phyloP scores from a whole-genome alignment of 2,329 filamentous ascomycete species.

The Mariannaea sp. region DNA sequence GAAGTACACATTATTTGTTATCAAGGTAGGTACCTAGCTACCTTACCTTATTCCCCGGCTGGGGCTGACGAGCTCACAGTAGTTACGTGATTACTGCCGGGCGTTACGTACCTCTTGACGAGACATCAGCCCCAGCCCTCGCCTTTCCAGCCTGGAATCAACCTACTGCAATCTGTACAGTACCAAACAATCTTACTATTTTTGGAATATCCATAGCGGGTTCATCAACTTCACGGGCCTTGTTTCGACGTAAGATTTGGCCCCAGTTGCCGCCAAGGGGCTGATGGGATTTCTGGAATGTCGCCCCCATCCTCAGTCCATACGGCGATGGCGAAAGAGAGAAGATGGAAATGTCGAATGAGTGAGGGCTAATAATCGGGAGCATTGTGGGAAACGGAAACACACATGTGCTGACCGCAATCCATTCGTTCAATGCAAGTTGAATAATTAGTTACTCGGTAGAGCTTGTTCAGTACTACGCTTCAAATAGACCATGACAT shows the following conservation, averaged over 20 bases:
- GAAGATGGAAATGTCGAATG: constrained; percentile 5
- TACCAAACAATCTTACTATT: constrained; percentile 36
- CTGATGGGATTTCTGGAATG: constrained; percentile 14
- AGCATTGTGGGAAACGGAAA: background rate
- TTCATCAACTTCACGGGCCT: constrained; percentile 15
- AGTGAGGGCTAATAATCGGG: background rate
- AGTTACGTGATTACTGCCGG: background rate
- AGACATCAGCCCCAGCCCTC: constrained; percentile 24
- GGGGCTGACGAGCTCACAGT: no score
- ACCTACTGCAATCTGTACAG: no score
- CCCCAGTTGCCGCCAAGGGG: constrained; percentile 23
- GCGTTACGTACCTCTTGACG: background rate
- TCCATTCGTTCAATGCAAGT: background rate
- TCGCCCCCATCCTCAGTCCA: constrained; percentile 16
- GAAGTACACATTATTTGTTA: no score
- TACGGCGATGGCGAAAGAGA: constrained; percentile 3
- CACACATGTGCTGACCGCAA: constrained; percentile 5
- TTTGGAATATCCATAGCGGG: constrained; percentile 33
- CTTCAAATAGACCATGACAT: constrained; percentile 1
- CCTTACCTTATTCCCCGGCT: no score
- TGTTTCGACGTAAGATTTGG: constrained; percentile 32
- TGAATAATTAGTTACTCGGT: no score
- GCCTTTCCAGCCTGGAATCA: constrained; percentile 16
- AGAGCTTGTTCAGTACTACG: constrained; percentile 2
- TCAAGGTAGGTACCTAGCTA: no score